Conservation (phyloP, 2,329 filamentous ascomycete genomes). For the Dryadomyces quercivorus region DNA sequence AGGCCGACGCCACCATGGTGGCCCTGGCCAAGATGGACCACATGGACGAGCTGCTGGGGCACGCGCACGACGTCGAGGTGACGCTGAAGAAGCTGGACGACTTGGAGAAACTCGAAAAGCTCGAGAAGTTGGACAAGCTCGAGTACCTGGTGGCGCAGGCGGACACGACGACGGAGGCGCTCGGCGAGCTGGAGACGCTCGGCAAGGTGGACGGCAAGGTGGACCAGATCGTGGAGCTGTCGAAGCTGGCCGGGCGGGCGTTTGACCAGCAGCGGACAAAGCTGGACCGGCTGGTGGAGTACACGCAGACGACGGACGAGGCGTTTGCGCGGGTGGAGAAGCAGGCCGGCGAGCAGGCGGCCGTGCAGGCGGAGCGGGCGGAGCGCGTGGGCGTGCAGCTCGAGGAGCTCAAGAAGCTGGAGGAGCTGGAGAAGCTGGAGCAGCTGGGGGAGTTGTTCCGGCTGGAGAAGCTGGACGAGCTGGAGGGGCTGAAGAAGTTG, state of each 20-base stretch:
- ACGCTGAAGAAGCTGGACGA: constrained; percentile 4
- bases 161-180: constrained; percentile 55
- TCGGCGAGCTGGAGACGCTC: constrained; percentile 38
- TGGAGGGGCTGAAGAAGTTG: constrained; percentile 30
- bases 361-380: constrained; percentile 10
- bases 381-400: constrained; percentile 8
- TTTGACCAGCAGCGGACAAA: neutral
- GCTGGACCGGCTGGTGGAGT: constrained; percentile 9
- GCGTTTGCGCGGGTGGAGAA: neutral
- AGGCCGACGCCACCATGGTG: constrained; percentile 60
- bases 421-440: constrained; percentile 53
- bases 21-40: constrained; percentile 9
- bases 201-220: constrained; percentile 10
- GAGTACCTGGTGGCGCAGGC: constrained; percentile 46
- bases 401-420: constrained; percentile 32
- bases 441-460: constrained; percentile 51
- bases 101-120: constrained; percentile 4
- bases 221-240: constrained; percentile 6
- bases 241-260: neutral
- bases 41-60: constrained; percentile 9
- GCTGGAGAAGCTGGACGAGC: neutral
- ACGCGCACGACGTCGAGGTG: neutral
- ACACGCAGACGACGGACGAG: neutral
- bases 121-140: constrained; percentile 5
- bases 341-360: neutral